A percentile compares a stretch with the other conserved stretches of the same genome.
These are phyloP conservation scores for Daldinia sp. DNA, from an alignment of 2,329 filamentous ascomycete genomes.

Conservation along the genomic window DNA sequence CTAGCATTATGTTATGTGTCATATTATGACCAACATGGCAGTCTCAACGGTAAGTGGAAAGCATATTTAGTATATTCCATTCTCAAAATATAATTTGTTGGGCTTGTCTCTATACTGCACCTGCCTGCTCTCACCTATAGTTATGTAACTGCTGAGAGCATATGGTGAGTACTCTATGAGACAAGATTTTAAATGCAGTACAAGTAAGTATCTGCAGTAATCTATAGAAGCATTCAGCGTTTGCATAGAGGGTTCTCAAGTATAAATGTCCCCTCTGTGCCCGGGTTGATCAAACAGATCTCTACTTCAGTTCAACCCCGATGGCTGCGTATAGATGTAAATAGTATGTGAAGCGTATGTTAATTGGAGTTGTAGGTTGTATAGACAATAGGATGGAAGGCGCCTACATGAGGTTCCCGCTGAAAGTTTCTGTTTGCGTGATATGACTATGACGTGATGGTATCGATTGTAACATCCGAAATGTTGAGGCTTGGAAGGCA, in stretches of 20 bases:
- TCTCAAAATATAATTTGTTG: not conserved
- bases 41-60: constrained; percentile 9
- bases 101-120: not conserved
- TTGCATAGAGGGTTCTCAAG: not conserved
- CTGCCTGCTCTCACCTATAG: not conserved
- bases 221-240: not conserved
- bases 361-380: not conserved
- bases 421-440: constrained; percentile 20
- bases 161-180: constrained; percentile 1
- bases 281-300: not conserved
- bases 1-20: constrained; percentile 24
- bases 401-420: constrained; percentile 2
- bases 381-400: not conserved
- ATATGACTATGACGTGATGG: constrained; percentile 27
- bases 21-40: constrained; percentile 25
- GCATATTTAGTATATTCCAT: not conserved
- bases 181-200: not conserved
- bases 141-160: not conserved
- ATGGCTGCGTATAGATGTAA: not conserved
- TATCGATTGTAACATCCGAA: constrained; percentile 1
- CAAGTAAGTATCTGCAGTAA: not conserved
- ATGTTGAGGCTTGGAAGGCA: not conserved
- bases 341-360: not conserved
- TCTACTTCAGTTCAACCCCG: not conserved
- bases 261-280: not conserved